Conservation (phyloP, 225 moss, liverwort and hornwort genomes). For the Physcomitrium patens region DNA sequence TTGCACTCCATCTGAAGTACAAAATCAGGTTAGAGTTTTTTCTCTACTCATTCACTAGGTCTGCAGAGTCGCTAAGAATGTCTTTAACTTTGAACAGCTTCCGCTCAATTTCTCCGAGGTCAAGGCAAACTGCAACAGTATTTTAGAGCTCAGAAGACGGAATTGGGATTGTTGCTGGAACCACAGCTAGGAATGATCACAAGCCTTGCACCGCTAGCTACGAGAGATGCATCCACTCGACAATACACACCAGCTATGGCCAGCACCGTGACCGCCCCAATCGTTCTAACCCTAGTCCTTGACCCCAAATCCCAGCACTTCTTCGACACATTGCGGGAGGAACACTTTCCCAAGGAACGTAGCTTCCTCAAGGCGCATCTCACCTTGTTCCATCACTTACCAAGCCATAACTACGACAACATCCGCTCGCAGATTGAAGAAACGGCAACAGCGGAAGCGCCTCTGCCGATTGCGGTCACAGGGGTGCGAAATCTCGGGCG, state of each 20-base stretch:
- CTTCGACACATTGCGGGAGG: conserved; percentile 30
- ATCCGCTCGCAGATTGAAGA: conserved; percentile 16
- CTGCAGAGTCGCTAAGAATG: neutral
- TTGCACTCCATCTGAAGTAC: neutral
- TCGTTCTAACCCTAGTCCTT: conserved; percentile 32
- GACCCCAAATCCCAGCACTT: conserved; percentile 28
- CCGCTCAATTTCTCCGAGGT: too few species aligned
- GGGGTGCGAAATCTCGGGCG: conserved; percentile 34
- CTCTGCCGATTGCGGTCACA: conserved; percentile 19
- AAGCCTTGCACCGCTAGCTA: neutral
- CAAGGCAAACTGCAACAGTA: too few species aligned
- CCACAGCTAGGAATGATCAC: conserved; percentile 3
- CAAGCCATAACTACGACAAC: conserved; percentile 17
- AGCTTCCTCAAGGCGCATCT: conserved; percentile 33
- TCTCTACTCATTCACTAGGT: neutral
- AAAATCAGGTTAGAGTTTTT: too few species aligned
- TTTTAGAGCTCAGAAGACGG: neutral
- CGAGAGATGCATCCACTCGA: neutral
- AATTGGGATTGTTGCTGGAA: neutral
- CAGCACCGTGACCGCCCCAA: conserved; percentile 21
- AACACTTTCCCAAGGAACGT: conserved; percentile 32
- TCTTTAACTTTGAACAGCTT: neutral
- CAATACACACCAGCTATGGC: conserved; percentile 1
- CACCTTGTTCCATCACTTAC: conserved; percentile 37
- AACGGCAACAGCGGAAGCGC: conserved; percentile 21